These are phyloP conservation scores for Trichophyton verrucosum DNA, from an alignment of 2,329 filamentous ascomycete genomes.

Conservation along the genomic window DNA sequence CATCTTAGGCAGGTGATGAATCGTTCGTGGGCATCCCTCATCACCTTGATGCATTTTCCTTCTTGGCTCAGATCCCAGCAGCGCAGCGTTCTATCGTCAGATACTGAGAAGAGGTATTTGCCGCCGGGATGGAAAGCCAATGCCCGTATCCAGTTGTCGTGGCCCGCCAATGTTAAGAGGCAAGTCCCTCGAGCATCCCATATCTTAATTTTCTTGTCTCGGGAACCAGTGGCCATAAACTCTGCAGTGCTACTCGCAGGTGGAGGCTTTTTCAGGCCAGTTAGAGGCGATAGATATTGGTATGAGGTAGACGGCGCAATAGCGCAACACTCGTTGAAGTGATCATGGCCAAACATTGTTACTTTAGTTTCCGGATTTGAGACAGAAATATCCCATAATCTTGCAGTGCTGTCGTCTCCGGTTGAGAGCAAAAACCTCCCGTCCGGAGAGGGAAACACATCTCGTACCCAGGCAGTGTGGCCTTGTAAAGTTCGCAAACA, in stretches of 20 bases:
- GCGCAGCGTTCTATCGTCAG: slow-evolving; percentile 81
- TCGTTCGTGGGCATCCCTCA: slow-evolving; percentile 65
- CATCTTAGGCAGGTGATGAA: slow-evolving; percentile 80
- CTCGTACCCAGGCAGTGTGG: slow-evolving; percentile 82
- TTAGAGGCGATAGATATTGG: slow-evolving; percentile 60
- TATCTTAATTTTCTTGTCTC: slow-evolving; percentile 81
- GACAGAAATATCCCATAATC: slow-evolving; percentile 71
- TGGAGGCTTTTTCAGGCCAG: slow-evolving; percentile 73
- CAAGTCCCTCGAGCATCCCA: slow-evolving; percentile 79
- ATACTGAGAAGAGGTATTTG: slow-evolving; percentile 73
- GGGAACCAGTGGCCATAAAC: slow-evolving; percentile 75
- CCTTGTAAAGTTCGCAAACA: slow-evolving; percentile 82
- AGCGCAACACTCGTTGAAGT: slow-evolving; percentile 73
- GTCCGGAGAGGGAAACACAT: slow-evolving; percentile 69
- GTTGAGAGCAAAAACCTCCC: slow-evolving; percentile 72
- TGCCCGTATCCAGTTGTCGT: slow-evolving; percentile 87
- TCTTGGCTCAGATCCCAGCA: slow-evolving; percentile 93
- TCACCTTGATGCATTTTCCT: slow-evolving; percentile 72
- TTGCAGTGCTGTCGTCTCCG: slow-evolving; percentile 67
- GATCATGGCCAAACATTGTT: slow-evolving; percentile 74
- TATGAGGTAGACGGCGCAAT: slow-evolving; percentile 74
- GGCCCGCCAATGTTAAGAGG: slow-evolving; percentile 71
- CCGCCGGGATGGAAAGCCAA: slow-evolving; percentile 84
- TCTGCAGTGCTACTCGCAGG: slow-evolving; percentile 63
- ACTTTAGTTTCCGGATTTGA: slow-evolving; percentile 52